A percentile compares a stretch with the other conserved stretches of the same genome.
Conservation (phyloP, 2,329 filamentous ascomycete species). For the Thielaviopsis musarum region DNA sequence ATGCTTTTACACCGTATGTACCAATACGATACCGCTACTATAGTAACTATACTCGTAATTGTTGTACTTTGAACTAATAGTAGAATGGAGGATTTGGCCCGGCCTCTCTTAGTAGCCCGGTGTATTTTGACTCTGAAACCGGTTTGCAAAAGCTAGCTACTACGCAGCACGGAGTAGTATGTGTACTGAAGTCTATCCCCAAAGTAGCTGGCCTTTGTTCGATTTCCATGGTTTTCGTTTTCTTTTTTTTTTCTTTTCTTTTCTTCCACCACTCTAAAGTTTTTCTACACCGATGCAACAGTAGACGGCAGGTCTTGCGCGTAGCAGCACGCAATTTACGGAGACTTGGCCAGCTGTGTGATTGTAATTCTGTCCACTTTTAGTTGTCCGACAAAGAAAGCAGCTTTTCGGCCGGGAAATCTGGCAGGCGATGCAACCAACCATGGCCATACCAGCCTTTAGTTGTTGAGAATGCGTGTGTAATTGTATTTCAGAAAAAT, state of each 20-base stretch:
- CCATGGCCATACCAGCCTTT: not conserved
- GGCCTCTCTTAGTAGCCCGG: not conserved
- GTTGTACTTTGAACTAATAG: too few relatives aligned
- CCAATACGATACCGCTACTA: too few relatives aligned
- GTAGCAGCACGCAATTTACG: not conserved
- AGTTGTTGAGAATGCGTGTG: too few relatives aligned
- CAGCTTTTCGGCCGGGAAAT: not conserved
- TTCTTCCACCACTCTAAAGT: not conserved
- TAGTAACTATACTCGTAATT: not conserved
- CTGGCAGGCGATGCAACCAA: not conserved
- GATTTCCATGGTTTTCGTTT: too few relatives aligned
- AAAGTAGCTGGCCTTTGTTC: too few relatives aligned
- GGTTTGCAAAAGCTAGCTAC: not conserved
- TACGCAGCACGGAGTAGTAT: too few relatives aligned
- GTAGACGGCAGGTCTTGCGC: too few relatives aligned
- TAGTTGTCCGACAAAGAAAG: not conserved
- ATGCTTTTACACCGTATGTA: too few relatives aligned
- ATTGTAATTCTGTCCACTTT: not conserved
- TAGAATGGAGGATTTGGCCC: not conserved
- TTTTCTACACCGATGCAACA: too few relatives aligned
- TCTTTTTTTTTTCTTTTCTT: not conserved
- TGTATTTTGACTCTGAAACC: not conserved
- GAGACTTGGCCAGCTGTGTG: not conserved
- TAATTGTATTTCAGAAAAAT: not conserved
- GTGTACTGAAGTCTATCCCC: too few relatives aligned